These are phyloP conservation scores for Suillus subaureus DNA, from an alignment of 768 basidiomycete genomes.

Conservation along the genomic window DNA sequence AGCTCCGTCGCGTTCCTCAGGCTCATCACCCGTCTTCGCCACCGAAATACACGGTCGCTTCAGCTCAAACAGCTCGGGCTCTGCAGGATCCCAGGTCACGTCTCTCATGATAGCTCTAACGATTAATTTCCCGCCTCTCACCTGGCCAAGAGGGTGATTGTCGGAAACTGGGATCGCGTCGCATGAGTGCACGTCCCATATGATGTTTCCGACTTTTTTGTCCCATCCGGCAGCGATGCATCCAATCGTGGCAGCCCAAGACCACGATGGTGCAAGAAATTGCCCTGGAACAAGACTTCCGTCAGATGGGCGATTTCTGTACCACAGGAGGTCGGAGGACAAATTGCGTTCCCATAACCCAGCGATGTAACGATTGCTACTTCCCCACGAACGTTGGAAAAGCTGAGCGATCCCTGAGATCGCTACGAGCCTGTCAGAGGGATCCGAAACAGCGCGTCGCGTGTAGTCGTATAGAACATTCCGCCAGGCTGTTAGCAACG, in stretches of 20 bases:
- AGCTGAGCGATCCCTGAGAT: slow-evolving; percentile 10
- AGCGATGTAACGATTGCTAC: slow-evolving; percentile 8
- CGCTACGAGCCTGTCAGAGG: slow-evolving; percentile 11
- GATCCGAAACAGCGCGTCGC: not conserved
- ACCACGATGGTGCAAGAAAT: slow-evolving; percentile 12
- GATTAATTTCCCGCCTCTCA: slow-evolving; percentile 6
- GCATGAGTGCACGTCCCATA: slow-evolving; percentile 6
- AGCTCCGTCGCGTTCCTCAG: not conserved
- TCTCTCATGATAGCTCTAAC: slow-evolving; percentile 8
- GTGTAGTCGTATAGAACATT: slow-evolving; percentile 7
- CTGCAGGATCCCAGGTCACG: slow-evolving; percentile 6
- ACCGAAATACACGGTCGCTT: not conserved
- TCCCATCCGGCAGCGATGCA: not conserved
- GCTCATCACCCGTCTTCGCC: not conserved
- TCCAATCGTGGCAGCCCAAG: slow-evolving; percentile 12
- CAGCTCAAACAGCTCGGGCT: slow-evolving; percentile 5
- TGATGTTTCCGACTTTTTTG: not conserved
- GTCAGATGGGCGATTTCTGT: not conserved
- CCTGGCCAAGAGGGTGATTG: slow-evolving; percentile 6
- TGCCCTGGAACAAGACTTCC: not conserved
- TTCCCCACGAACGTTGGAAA: slow-evolving; percentile 3
- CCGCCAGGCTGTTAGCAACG: slow-evolving; percentile 1
- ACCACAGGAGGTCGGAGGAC: slow-evolving; percentile 11
- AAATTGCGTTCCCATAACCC: slow-evolving; percentile 12
- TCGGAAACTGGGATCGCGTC: slow-evolving; percentile 1